Conservation (phyloP, 1,284 basidiomycete species). For the Ganoderma sinense region DNA sequence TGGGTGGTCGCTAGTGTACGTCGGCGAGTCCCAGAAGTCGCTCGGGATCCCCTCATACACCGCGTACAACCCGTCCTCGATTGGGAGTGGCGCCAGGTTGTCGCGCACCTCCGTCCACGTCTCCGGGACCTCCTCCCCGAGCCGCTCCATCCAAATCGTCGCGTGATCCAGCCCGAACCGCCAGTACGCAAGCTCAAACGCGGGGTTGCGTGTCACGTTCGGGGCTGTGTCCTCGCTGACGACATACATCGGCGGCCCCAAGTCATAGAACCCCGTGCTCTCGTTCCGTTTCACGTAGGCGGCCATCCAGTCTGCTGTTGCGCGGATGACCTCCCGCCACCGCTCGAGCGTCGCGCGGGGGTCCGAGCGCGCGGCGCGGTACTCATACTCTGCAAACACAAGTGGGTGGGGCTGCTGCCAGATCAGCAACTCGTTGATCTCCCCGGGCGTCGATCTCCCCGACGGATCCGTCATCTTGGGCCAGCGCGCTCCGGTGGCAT, state of each 20-base stretch:
- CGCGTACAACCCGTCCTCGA: constrained; percentile 56
- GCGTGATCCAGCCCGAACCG: constrained; percentile 57
- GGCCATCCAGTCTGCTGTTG: constrained; percentile 68
- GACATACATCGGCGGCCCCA: constrained; percentile 65
- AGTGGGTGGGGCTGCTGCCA: constrained; percentile 69
- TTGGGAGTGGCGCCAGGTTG: constrained; percentile 56
- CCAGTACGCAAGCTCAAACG: constrained; percentile 67
- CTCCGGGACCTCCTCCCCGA: constrained; percentile 49
- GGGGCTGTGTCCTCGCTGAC: constrained; percentile 65
- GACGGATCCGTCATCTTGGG: constrained; percentile 69
- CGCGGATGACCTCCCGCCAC: constrained; percentile 57
- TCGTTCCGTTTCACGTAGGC: constrained; percentile 60
- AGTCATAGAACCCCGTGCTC: constrained; percentile 56
- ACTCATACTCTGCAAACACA: constrained; percentile 65
- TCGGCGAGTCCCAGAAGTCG: constrained; percentile 59
- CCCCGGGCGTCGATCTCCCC: constrained; percentile 61
- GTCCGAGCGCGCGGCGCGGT: constrained; percentile 50
- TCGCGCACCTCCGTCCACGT: constrained; percentile 54
- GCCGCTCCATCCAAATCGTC: constrained; percentile 52
- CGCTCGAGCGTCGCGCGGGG: constrained; percentile 48
- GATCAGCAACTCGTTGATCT: constrained; percentile 68
- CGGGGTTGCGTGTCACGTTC: constrained; percentile 52
- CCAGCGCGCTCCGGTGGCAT: constrained; percentile 61
- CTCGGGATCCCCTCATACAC: constrained; percentile 62
- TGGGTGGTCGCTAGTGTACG: constrained; percentile 64